Conservation (phyloP, 805 yeast species). For the Phaffomyces thermotolerans region DNA sequence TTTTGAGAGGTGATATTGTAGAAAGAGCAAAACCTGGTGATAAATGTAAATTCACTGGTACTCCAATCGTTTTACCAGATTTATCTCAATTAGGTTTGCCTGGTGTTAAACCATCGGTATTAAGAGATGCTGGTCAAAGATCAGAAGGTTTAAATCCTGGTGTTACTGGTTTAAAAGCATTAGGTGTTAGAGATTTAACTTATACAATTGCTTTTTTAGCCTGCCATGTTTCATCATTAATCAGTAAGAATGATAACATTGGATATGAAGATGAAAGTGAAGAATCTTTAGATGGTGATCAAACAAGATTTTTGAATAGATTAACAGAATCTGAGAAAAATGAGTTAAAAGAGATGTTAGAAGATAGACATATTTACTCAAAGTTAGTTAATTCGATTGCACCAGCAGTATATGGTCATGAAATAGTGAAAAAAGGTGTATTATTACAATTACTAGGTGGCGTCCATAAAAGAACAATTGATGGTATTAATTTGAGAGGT, state of each 20-base stretch:
- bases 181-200: conserved; percentile 88
- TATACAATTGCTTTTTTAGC: conserved; percentile 89
- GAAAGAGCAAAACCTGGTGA: conserved; percentile 98
- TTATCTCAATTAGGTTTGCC: conserved; percentile 91
- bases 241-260: conserved; percentile 28
- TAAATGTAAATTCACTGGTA: conserved; percentile 87
- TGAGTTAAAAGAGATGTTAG: conserved; percentile 85
- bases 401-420: conserved; percentile 96
- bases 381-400: conserved; percentile 85
- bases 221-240: conserved; percentile 73
- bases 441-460: conserved; percentile 88
- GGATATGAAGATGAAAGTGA: conserved; percentile 36
- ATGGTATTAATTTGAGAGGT: conserved; percentile 92
- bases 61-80: conserved; percentile 92
- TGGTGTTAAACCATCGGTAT: conserved; percentile 82
- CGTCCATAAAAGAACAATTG: conserved; percentile 88
- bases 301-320: conserved; percentile 71
- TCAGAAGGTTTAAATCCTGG: conserved; percentile 73
- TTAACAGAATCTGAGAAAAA: conserved; percentile 75
- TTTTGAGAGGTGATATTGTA: conserved; percentile 87
- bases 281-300: conserved; percentile 47
- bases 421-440: conserved; percentile 86
- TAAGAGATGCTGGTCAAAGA: conserved; percentile 51
- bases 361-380: conserved; percentile 76
- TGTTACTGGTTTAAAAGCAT: conserved; percentile 77